phyloP scores from a whole-genome alignment of 192 early-diverging fungal genomes.

The Linnemannia zychae region DNA sequence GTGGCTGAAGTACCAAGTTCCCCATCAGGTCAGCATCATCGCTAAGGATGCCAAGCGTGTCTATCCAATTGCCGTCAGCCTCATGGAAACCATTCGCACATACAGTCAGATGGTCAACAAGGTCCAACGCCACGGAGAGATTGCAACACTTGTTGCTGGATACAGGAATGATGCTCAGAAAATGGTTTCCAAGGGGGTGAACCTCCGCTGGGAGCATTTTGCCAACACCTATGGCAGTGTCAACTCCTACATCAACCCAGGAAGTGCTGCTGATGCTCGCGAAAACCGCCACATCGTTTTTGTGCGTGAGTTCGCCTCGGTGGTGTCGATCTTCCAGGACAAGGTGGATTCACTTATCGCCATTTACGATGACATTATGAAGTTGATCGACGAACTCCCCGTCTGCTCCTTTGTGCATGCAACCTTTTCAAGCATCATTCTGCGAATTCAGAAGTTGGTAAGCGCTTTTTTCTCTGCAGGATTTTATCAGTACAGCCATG shows the following conservation, averaged over 20 bases:
- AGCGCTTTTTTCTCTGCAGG: not conserved
- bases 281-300: constrained; percentile 93
- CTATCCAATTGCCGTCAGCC: constrained; percentile 97
- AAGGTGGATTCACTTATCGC: constrained; percentile 89
- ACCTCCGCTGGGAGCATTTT: constrained; percentile 96
- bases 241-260: constrained; percentile 38
- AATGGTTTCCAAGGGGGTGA: constrained; percentile 84
- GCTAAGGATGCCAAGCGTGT: constrained; percentile 97
- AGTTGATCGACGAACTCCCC: constrained; percentile 86
- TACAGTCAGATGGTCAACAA: constrained; percentile 89
- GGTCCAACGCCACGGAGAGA: constrained; percentile 80
- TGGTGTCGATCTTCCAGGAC: constrained; percentile 95
- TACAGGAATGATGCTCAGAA: constrained; percentile 95
- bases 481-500: not conserved
- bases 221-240: constrained; percentile 74
- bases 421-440: constrained; percentile 77
- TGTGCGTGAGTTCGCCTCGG: constrained; percentile 94
- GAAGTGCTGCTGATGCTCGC: constrained; percentile 67
- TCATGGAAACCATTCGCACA: constrained; percentile 95
- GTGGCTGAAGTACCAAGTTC: constrained; percentile 96
- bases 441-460: constrained; percentile 88
- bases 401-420: constrained; percentile 81
- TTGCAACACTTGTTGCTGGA: constrained; percentile 88
- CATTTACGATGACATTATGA: constrained; percentile 87
- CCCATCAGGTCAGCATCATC: constrained; percentile 88